Evolutionary conservation across 768 basidiomycete species (phyloP), one percentile per base, ranked within the genome.

Genomic region (Trametes coccinea): DNA sequence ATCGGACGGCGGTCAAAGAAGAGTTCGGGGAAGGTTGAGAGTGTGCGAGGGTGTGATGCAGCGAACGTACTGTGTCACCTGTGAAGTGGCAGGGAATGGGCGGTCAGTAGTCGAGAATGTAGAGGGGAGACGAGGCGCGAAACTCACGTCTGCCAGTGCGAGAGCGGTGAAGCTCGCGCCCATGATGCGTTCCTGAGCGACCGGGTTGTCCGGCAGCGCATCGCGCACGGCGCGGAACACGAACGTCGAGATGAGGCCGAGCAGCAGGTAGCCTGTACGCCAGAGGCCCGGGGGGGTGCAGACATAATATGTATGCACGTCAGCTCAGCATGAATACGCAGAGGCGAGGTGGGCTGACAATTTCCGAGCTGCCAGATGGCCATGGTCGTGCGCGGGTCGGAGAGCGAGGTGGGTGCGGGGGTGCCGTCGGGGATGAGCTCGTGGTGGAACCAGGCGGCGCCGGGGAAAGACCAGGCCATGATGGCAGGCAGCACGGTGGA

Each of bases 191-290:
- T 92, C 89, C 70, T 90, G 89, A 3, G 82, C 82, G 17, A 76
- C 78, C 3, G 81, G 83, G 66, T 88, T 79, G 48, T 80, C 66
- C 0, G 80, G 78, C 14, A 90, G 70, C 0, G 85, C 75, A 66
- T 90, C 86, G 61, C 87, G 75, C 29, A 86, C 78, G 2, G 85
- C 85, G 29, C 89, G 83, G 69, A 89, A 88, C 9, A 86, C 86
- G 29, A 90, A 68, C 4, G 85, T 82, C 9, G 86, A 85, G 49
- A 89, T 77, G 61, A 90, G 73, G n/a, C 83, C 84, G 0, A 89
- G 73, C 1, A 89, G 74, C 59, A 87, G 67, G 67, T 86, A 89
- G 65, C 85, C 88, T 89, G 52, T 33, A 40, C 9, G 41, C 7
- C n/a, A 8, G 37, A 7, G 31, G 3, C 5, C 16, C 9, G 39